Evolutionary conservation across 73 alveolate species (phyloP).

Genomic region (Tetrahymena elliotti): DNA sequence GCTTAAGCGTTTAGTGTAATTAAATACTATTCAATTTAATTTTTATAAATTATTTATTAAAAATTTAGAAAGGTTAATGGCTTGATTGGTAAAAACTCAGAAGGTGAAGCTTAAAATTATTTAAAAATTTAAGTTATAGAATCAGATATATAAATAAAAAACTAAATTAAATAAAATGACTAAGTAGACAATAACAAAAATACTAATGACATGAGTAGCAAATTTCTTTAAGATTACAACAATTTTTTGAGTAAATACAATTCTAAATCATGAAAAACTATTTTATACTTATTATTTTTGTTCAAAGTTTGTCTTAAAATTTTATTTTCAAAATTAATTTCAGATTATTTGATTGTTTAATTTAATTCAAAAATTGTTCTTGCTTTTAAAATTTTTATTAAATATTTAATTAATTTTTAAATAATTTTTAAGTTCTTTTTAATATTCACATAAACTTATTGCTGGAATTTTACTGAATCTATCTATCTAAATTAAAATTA

Average conservation of each 20-base stretch:
- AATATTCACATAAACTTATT: too few species aligned
- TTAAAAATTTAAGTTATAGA: not conserved
- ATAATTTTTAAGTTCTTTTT: too few species aligned
- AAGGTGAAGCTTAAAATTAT: not conserved
- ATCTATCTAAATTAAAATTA: too few species aligned
- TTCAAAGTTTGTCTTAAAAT: not conserved
- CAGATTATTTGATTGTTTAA: too few species aligned
- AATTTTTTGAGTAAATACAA: not conserved
- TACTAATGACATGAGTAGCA: not conserved
- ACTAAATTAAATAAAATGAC: not conserved
- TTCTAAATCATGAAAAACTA: not conserved
- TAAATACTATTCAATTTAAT: not conserved
- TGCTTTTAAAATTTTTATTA: too few species aligned
- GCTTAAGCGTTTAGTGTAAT: not conserved
- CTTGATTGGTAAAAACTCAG: not conserved
- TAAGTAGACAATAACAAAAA: not conserved
- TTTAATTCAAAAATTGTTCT: too few species aligned
- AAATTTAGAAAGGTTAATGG: not conserved
- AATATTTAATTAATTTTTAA: too few species aligned
- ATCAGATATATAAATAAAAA: not conserved
- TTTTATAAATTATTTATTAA: not conserved
- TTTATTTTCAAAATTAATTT: not conserved
- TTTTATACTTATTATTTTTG: not conserved
- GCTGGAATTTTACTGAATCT: too few species aligned
- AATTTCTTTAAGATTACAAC: not conserved